Base-by-base conservation (phyloP, 1,139 yeast genomes). In the Nakaseomyces uthaithaninus region DNA sequence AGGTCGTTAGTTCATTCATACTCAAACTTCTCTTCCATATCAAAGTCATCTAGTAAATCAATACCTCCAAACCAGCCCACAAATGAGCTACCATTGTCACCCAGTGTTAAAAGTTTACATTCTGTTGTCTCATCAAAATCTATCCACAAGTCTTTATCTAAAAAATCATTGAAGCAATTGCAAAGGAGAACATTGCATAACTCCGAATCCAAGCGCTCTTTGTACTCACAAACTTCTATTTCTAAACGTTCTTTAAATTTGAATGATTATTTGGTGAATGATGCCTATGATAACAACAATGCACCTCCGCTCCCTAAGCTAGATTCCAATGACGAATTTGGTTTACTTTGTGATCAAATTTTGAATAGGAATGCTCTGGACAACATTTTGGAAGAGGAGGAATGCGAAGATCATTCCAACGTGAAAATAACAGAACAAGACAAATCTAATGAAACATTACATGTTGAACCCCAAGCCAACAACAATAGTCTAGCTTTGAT, bases 231-330 rank as follows among this genome's bases (percentile, higher is more conserved):
- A 27, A 51, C 48, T 20, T 59, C 64, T 0, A 60, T 60, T 28
- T 60, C 64, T 2, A 60, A 57, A 35, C 54, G 60, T 27, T 59
- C 64, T 2, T 38, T 60, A 18, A 60, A 60, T 37, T 40, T 60
- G 23, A 60, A 52, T 24, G 62, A 57, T 11, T 52, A 43, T 37
- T 43, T 59, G 9, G 37, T 48, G 3, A 45, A 39, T 19, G 55
- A 48, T 22, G 28, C 33, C 17, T 33, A 33, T 22, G 42, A 41
- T 7, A 38, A 38, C 11, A 10, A 41, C 14, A 37, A 40, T 3
- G 27, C 46, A 9, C 55, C 55, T 6, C 51, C 54, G 9, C 30
- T 55, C 9, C 55, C 55, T 3, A 17, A 44, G 9, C 30, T 46
- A 5, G 50, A 46, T 36, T 51, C 57, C 2, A 48, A 47, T 22